Base-by-base conservation (phyloP, 768 basidiomycete species). In the Boletus subcaerulescens region DNA sequence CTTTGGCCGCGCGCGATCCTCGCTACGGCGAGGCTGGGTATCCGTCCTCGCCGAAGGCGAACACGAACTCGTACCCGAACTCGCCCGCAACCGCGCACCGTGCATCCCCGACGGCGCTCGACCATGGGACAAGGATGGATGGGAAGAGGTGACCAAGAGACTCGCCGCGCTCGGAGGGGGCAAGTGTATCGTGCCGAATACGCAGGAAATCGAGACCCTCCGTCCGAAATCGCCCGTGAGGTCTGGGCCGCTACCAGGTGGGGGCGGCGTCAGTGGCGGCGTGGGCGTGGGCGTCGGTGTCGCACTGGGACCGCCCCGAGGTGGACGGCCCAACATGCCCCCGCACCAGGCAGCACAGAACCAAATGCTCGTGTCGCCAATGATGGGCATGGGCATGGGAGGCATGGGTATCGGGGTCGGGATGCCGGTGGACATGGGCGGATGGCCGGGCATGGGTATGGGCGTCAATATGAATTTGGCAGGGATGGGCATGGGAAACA, bases 11-110 rank as follows among this genome's bases (percentile, higher is more conserved):
- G 75, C 76, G 0, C 78, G 81, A 0, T 81, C 85, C 24, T 85
- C 83, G 0, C 74, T 91, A 7, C 83, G 95, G 0, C 82, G 85
- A 12, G 96, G 96, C 7, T 99, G 97, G 97, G 86, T 97, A 12
- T 91, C 92, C n/a, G 84, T 87, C 12, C 77, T 89, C 43, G 80
- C 79, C 2, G 83, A 85, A 4, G 84, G 81, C 5, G 84, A 86
- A 62, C 80, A 86, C 54, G 75, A 77, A 20, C 76, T 74, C 48
- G 68, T 85, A 39, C 76, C 77, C 58, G 66, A 69, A 17, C 68
- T 70, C 56, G 47, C 60, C 1, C 69, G 60, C 29, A 69, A 70
- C 20, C 71, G 70, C 31, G 65, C 62, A 2, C 61, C 69, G 35
- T 68, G 64, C 55, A 50, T 65, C n/a, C 60, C 61, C 38, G 59